Conservation (phyloP, 2,329 filamentous ascomycete genomes). For the Verticillium tricorpus region DNA sequence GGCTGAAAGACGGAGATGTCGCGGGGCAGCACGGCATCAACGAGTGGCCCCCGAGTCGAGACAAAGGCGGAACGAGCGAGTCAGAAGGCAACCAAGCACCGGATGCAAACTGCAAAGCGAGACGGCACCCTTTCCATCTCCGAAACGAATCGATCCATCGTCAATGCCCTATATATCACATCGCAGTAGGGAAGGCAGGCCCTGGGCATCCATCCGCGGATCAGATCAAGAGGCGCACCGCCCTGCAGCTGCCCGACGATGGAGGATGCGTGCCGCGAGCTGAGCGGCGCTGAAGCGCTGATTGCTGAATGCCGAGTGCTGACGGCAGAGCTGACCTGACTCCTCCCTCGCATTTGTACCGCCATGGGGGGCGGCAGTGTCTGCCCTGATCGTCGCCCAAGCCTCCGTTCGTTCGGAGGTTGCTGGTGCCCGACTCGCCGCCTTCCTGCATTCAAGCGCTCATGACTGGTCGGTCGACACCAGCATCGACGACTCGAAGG, state of each 20-base stretch:
- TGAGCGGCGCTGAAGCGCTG: not conserved
- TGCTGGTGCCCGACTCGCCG: not conserved
- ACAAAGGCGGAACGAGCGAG: not conserved
- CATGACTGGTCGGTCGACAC: not conserved
- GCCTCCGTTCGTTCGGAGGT: not conserved
- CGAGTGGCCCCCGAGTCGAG: not conserved
- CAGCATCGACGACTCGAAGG: not conserved
- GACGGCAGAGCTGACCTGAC: not conserved
- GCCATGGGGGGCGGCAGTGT: not conserved
- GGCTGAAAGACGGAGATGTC: not conserved
- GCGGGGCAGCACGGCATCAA: not conserved
- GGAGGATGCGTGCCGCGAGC: not conserved
- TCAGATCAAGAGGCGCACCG: not conserved
- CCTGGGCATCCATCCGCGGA: not conserved
- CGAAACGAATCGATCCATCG: not conserved
- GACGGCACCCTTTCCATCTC: not conserved
- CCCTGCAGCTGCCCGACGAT: not conserved
- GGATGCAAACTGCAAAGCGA: not conserved
- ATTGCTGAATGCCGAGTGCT: not conserved
- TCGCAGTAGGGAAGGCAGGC: not conserved
- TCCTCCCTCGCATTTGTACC: not conserved
- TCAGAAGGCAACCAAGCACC: not conserved
- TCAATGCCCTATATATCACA: not conserved
- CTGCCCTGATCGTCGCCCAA: not conserved
- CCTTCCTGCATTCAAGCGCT: not conserved